Evolutionary conservation across 192 early-diverging fungal species (phyloP).

Genomic region (Umbelopsis sp.): DNA sequence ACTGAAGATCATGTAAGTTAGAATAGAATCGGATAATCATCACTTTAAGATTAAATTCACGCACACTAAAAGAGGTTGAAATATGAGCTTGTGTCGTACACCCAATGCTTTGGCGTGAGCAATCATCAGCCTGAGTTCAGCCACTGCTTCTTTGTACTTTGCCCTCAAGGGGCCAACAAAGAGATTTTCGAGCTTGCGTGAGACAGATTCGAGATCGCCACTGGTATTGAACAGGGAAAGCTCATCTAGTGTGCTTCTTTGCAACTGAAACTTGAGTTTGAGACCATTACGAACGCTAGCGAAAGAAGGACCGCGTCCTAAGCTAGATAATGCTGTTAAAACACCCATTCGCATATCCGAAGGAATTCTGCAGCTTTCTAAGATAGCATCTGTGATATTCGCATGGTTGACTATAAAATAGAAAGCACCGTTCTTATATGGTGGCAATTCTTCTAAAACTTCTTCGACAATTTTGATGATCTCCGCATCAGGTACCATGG

Average conservation of each 20-base stretch:
- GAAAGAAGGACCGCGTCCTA: slow-evolving; percentile 53
- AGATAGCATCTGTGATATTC: slow-evolving; percentile 69
- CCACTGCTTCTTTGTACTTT: slow-evolving; percentile 43
- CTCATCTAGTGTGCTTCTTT: slow-evolving; percentile 64
- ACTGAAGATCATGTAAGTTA: slow-evolving; percentile 10
- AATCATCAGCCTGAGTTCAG: slow-evolving; percentile 41
- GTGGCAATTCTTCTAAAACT: slow-evolving; percentile 68
- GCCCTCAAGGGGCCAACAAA: slow-evolving; percentile 44
- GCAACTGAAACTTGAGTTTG: slow-evolving; percentile 58
- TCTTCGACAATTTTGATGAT: slow-evolving; percentile 82
- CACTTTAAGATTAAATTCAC: slow-evolving; percentile 20
- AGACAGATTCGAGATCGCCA: slow-evolving; percentile 53
- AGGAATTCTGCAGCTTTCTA: slow-evolving; percentile 73
- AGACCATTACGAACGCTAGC: slow-evolving; percentile 55
- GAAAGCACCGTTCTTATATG: slow-evolving; percentile 63
- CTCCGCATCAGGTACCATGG: slow-evolving; percentile 87
- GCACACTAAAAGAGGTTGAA: slow-evolving; percentile 57
- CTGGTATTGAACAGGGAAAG: slow-evolving; percentile 64
- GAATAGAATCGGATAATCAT: neutral
- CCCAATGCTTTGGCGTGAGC: slow-evolving; percentile 50
- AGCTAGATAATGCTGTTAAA: slow-evolving; percentile 58
- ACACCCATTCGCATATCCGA: slow-evolving; percentile 58
- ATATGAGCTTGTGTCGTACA: slow-evolving; percentile 52
- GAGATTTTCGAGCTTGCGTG: slow-evolving; percentile 47
- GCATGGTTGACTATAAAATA: slow-evolving; percentile 77